A percentile compares a stretch with the other conserved stretches of the same genome.
These are phyloP conservation scores for Cyclanthera cordifolia DNA, from an alignment of 306 rosid genomes.

Conservation along the genomic window DNA sequence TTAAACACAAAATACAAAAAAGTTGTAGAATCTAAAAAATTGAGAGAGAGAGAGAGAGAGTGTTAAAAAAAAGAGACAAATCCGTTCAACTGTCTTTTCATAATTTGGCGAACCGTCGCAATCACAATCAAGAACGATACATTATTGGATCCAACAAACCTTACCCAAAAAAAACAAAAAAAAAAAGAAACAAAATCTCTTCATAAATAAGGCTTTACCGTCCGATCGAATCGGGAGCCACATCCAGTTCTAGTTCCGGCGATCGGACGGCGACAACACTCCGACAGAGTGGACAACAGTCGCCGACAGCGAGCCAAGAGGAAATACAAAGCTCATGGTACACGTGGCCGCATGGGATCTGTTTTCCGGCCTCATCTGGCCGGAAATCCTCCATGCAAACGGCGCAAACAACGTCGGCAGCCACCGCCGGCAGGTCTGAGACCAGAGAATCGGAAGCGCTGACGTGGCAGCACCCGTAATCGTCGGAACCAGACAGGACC, in stretches of 20 bases:
- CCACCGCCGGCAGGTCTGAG: conserved; percentile 21
- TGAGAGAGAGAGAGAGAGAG: no score
- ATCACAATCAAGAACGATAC: not conserved
- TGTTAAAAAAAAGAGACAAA: no score
- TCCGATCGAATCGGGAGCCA: not conserved
- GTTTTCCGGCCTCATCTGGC: conserved; percentile 25
- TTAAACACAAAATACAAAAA: no score
- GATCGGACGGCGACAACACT: conserved; percentile 16
- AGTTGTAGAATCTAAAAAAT: no score
- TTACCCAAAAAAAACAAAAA: not conserved
- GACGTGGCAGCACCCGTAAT: not conserved
- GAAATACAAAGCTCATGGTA: conserved; percentile 51
- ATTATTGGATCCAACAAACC: not conserved
- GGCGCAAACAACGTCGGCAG: conserved; percentile 30
- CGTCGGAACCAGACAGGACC: conserved; percentile 2
- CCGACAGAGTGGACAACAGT: conserved; percentile 73
- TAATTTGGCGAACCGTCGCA: not conserved
- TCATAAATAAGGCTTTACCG: no score
- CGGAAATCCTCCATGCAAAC: conserved; percentile 43
- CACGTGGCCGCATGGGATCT: conserved; percentile 55
- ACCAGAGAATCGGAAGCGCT: not conserved
- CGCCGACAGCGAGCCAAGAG: conserved; percentile 43
- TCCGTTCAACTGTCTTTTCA: not conserved
- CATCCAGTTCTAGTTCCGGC: not conserved
- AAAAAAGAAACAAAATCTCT: no score